Evolutionary conservation across 768 basidiomycete genomes (phyloP).

Genomic region (Auricularia cornea): DNA sequence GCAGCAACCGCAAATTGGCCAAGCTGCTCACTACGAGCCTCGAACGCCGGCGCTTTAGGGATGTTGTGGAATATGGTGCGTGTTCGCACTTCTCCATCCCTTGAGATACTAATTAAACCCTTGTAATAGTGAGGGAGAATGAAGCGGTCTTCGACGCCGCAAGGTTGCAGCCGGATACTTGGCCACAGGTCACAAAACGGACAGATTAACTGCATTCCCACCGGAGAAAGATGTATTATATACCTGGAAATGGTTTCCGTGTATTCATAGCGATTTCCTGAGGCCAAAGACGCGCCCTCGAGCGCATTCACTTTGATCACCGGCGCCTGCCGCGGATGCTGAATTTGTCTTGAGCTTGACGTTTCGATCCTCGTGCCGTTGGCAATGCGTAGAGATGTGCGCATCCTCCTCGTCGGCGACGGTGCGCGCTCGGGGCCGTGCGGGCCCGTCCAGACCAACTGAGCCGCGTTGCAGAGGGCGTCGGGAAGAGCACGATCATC

Average conservation of each 20-base stretch:
- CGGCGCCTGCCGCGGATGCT: background rate
- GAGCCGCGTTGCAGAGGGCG: conserved; percentile 57
- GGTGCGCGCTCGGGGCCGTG: conserved; percentile 39
- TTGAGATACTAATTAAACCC: background rate
- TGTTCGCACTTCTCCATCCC: background rate
- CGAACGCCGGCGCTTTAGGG: background rate
- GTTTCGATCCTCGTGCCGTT: background rate
- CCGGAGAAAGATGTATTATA: no score
- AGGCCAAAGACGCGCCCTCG: no score
- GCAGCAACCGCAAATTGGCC: background rate
- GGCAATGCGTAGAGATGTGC: conserved; percentile 81
- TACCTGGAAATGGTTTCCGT: no score
- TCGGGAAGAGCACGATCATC: conserved; percentile 96
- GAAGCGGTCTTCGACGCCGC: no score
- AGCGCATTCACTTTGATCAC: no score
- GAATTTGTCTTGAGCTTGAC: background rate
- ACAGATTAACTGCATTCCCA: no score
- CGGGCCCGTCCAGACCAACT: conserved; percentile 6
- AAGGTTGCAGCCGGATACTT: no score
- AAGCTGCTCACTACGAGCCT: background rate
- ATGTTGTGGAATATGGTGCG: background rate
- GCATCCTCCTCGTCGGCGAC: conserved; percentile 90
- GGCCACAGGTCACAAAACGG: no score
- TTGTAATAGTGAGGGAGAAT: no score
- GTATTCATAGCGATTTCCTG: no score